These are phyloP conservation scores for Paramecium biaurelia DNA, from an alignment of 73 alveolate genomes.

Conservation along the genomic window DNA sequence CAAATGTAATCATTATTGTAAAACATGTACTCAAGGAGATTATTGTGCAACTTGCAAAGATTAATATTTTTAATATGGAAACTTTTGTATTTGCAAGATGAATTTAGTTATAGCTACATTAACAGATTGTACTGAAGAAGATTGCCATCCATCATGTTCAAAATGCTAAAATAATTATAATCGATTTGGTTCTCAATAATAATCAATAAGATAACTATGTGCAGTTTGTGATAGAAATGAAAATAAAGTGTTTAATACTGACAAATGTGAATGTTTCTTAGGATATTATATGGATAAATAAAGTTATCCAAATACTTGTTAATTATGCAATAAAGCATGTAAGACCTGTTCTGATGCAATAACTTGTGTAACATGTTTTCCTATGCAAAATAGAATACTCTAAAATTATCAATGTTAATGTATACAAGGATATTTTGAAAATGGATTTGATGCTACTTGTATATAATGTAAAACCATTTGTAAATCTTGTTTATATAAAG, in stretches of 20 bases:
- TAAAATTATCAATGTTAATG: not conserved
- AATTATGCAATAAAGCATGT: not conserved
- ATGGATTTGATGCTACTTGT: not conserved
- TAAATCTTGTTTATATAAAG: not conserved
- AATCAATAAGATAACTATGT: not conserved
- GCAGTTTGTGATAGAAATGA: not conserved
- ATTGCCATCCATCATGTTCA: not conserved
- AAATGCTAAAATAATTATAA: too few relatives aligned
- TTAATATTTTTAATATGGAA: not conserved
- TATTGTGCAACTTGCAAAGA: not conserved
- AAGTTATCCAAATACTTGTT: not conserved
- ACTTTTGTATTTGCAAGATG: not conserved
- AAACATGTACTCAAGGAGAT: not conserved
- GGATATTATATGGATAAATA: not conserved
- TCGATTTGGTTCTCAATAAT: too few relatives aligned
- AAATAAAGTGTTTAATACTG: not conserved
- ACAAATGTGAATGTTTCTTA: not conserved
- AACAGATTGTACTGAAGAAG: not conserved
- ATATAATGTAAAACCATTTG: not conserved
- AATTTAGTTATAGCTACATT: not conserved
- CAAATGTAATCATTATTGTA: not conserved
- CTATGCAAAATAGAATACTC: not conserved
- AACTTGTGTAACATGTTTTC: not conserved
- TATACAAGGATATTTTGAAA: constrained; percentile 6
- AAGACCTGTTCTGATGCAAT: not conserved